phyloP scores from a whole-genome alignment of 2,329 filamentous ascomycete species.

The Fusarium pseudoanthophilum region DNA sequence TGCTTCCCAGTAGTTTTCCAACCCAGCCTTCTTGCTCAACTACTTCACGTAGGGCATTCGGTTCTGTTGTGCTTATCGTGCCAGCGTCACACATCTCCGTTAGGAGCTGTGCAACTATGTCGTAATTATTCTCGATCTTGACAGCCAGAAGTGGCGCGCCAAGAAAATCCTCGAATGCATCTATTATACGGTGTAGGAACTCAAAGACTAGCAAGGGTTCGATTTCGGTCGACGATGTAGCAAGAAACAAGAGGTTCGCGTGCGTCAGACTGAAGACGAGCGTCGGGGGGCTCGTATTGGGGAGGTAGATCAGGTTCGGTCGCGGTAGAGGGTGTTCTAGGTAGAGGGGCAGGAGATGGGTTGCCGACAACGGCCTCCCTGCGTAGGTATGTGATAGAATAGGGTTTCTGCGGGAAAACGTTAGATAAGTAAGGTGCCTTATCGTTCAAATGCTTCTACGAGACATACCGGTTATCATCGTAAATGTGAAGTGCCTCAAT shows the following conservation, averaged over 20 bases:
- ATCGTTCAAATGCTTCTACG: not conserved
- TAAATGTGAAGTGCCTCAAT: conserved; percentile 97
- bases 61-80: conserved; percentile 88
- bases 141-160: conserved; percentile 85
- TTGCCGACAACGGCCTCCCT: conserved; percentile 80
- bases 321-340: conserved; percentile 83
- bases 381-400: conserved; percentile 92
- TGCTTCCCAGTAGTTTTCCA: conserved; percentile 87
- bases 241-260: conserved; percentile 85
- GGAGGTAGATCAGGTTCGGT: conserved; percentile 86
- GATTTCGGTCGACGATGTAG: conserved; percentile 85
- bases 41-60: conserved; percentile 89
- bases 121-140: conserved; percentile 90
- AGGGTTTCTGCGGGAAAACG: conserved; percentile 68
- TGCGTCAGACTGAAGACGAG: conserved; percentile 90
- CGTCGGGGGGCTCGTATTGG: conserved; percentile 84
- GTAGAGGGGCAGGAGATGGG: conserved; percentile 85
- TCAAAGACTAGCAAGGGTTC: conserved; percentile 92
- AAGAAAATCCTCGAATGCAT: conserved; percentile 93
- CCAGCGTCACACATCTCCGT: conserved; percentile 98
- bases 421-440: conserved; percentile 34
- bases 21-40: conserved; percentile 93
- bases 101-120: conserved; percentile 91
- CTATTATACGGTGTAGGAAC: conserved; percentile 92
- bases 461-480: conserved; percentile 86